Evolutionary conservation across 768 basidiomycete species (phyloP).

Genomic region (Agaricus blazei): DNA sequence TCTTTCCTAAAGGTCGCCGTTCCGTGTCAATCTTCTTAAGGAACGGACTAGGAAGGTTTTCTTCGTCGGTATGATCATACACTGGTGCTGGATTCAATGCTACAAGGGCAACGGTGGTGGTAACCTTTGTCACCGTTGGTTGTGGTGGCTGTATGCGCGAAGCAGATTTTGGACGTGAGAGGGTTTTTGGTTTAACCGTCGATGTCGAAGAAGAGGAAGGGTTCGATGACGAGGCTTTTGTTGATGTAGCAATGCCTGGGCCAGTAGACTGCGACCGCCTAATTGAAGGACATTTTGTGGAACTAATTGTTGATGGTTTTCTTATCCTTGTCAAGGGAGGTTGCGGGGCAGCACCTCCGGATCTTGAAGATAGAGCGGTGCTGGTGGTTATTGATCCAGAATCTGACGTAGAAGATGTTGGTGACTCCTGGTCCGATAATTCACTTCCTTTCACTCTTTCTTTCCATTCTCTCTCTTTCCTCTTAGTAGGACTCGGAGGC

Average conservation of each 20-base stretch:
- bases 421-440: conserved; percentile 1
- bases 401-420: conserved; percentile 10
- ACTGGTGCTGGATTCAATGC: conserved; percentile 31
- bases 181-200: conserved; percentile 13
- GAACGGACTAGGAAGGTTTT: conserved; percentile 84
- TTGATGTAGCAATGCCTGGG: conserved; percentile 12
- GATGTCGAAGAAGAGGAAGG: conserved; percentile 9
- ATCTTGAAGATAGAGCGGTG: background rate
- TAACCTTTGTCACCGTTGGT: background rate
- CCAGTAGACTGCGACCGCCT: conserved; percentile 10
- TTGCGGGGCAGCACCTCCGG: background rate
- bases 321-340: conserved; percentile 4
- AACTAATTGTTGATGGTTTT: conserved; percentile 40
- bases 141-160: conserved; percentile 3
- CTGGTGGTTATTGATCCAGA: background rate
- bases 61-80: conserved; percentile 74
- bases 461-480: conserved; percentile 34
- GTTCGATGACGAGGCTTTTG: conserved; percentile 4
- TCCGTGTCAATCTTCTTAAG: conserved; percentile 40
- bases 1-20: background rate
- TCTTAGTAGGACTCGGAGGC: conserved; percentile 44
- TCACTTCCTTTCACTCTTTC: conserved; percentile 17
- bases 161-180: conserved; percentile 4
- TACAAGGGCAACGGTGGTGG: conserved; percentile 17
- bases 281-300: conserved; percentile 26